phyloP scores from a whole-genome alignment of 108 stramenopile genomes.

The Seminavis robusta region DNA sequence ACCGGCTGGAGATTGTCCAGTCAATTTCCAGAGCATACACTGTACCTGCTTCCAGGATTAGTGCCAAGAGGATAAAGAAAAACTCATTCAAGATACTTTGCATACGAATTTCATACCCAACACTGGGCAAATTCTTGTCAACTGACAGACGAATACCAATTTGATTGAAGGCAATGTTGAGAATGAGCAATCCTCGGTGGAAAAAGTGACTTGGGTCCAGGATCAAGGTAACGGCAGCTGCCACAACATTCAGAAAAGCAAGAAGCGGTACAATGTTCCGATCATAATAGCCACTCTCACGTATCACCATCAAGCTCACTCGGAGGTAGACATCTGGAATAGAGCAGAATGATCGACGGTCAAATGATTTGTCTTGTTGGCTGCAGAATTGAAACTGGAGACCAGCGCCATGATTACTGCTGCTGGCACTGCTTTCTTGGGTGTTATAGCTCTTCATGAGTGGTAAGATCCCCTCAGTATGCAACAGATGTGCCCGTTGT shows the following conservation, averaged over 20 bases:
- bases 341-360: background rate
- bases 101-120: slow-evolving; percentile 25
- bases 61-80: slow-evolving; percentile 13
- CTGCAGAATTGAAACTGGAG: slow-evolving; percentile 12
- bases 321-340: slow-evolving; percentile 9
- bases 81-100: slow-evolving; percentile 20
- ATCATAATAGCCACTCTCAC: slow-evolving; percentile 23
- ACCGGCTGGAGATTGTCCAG: background rate
- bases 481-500: too few species aligned
- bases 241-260: slow-evolving; percentile 21
- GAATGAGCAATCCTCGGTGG: slow-evolving; percentile 13
- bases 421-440: too few species aligned
- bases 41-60: slow-evolving; percentile 17
- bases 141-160: slow-evolving; percentile 21
- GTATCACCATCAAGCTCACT: slow-evolving; percentile 13
- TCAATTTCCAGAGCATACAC: slow-evolving; percentile 23
- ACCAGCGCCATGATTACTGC: slow-evolving; percentile 4
- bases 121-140: slow-evolving; percentile 20
- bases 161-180: slow-evolving; percentile 23
- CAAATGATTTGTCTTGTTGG: background rate
- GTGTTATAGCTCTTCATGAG: too few species aligned
- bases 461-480: too few species aligned
- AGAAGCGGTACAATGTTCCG: slow-evolving; percentile 18
- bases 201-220: slow-evolving; percentile 11
- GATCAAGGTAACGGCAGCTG: slow-evolving; percentile 8